A percentile compares a stretch with the other conserved stretches of the same genome.
These are phyloP conservation scores for Barbarea vulgaris DNA, from an alignment of 345 rosid genomes.

Conservation along the genomic window DNA sequence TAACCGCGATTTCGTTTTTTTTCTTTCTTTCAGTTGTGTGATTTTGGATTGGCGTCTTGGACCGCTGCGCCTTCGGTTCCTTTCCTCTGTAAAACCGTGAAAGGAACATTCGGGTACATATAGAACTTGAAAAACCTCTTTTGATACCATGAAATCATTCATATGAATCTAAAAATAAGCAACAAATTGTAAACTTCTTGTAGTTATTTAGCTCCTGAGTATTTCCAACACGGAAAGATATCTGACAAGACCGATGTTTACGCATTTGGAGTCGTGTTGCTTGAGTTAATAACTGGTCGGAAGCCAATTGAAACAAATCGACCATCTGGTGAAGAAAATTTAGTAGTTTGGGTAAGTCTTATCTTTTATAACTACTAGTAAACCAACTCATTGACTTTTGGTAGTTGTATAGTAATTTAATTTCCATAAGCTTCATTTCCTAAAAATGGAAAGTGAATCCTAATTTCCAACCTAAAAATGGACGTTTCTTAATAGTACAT, in stretches of 20 bases:
- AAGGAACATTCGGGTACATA: conserved; percentile 99
- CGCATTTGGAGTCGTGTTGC: conserved; percentile 90
- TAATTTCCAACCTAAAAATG: conserved; percentile 23
- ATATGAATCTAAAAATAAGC: not conserved
- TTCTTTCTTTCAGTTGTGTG: conserved; percentile 67
- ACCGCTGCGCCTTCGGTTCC: conserved; percentile 88
- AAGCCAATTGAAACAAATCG: conserved; percentile 86
- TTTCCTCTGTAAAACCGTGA: conserved; percentile 94
- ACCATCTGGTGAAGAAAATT: conserved; percentile 87
- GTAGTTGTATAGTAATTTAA: conserved; percentile 34
- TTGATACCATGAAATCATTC: not conserved
- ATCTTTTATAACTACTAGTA: conserved; percentile 10
- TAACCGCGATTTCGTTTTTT: not conserved
- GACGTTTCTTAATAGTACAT: not conserved
- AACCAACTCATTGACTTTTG: conserved; percentile 43
- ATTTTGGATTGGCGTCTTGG: conserved; percentile 96
- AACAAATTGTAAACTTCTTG: conserved; percentile 8
- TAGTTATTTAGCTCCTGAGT: conserved; percentile 95
- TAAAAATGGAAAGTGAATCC: conserved; percentile 1
- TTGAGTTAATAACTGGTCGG: conserved; percentile 84
- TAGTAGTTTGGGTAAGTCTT: conserved; percentile 85
- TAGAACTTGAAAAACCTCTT: not conserved
- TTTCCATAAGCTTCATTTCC: conserved; percentile 7
- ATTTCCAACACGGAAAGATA: conserved; percentile 96
- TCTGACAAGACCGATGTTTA: conserved; percentile 93